Conservation (phyloP, 208 protist species). For the Naegleria lovaniensis region DNA sequence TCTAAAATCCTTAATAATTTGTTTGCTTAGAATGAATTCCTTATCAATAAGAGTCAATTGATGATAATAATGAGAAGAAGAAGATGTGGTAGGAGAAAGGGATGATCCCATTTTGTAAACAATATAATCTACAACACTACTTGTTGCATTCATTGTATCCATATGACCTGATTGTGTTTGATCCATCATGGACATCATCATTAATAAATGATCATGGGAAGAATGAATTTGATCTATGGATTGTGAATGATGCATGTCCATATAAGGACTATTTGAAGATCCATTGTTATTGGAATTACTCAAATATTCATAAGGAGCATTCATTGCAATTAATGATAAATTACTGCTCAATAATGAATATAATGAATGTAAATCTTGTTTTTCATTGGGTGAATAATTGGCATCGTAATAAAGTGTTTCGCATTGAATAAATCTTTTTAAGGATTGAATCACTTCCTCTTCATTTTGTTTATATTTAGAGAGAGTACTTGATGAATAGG, state of each 20-base stretch:
- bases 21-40: constrained; percentile 9
- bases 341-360: not conserved
- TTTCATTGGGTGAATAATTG: constrained; percentile 6
- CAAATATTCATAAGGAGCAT: not conserved
- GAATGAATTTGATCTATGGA: not conserved
- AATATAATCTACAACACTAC: not conserved
- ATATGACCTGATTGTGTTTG: not conserved
- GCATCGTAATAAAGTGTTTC: not conserved
- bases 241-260: too few species aligned
- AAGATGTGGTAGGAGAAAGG: not conserved
- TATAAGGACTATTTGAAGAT: not conserved
- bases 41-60: not conserved
- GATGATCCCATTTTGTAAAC: not conserved
- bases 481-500: too few species aligned
- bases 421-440: not conserved
- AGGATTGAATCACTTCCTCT: not conserved
- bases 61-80: not conserved
- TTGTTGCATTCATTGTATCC: not conserved
- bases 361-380: not conserved
- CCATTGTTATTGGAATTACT: not conserved
- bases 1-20: constrained; percentile 3
- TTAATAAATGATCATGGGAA: not conserved
- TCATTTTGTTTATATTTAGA: not conserved
- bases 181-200: not conserved
- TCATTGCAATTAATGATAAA: not conserved